phyloP scores from a whole-genome alignment of 208 protist genomes.

The Trypanosoma boissoni region DNA sequence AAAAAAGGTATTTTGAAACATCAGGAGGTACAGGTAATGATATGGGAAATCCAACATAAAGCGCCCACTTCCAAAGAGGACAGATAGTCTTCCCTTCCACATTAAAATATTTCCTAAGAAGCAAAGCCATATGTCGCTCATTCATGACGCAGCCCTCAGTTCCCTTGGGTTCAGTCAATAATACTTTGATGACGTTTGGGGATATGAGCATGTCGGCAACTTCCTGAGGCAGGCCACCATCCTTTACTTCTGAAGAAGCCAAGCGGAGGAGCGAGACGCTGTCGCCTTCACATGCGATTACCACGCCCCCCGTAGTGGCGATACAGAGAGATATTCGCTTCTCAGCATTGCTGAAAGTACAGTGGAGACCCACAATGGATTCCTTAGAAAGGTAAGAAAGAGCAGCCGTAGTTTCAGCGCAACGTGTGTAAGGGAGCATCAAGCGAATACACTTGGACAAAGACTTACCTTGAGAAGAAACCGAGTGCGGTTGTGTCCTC shows the following conservation, averaged over 20 bases:
- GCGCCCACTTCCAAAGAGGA: slow-evolving; percentile 13
- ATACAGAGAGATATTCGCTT: slow-evolving; percentile 13
- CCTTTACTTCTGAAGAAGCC: not conserved
- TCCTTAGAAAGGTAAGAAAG: slow-evolving; percentile 7
- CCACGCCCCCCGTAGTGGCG: slow-evolving; percentile 11
- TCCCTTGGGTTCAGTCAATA: slow-evolving; percentile 2
- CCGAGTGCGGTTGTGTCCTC: too few species aligned
- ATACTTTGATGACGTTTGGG: slow-evolving; percentile 13
- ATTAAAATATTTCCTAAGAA: slow-evolving; percentile 13
- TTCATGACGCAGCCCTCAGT: not conserved
- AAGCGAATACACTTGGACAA: not conserved
- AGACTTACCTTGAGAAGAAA: not conserved
- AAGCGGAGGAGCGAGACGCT: slow-evolving; percentile 13
- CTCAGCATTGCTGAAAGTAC: not conserved
- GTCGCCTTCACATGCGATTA: slow-evolving; percentile 4
- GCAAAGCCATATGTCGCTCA: not conserved
- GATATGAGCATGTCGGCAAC: slow-evolving; percentile 10
- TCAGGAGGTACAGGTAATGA: not conserved
- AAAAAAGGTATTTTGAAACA: not conserved
- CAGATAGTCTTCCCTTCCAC: slow-evolving; percentile 16
- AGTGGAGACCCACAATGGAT: slow-evolving; percentile 10
- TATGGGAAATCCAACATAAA: slow-evolving; percentile 28
- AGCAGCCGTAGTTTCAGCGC: not conserved
- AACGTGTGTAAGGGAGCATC: slow-evolving; percentile 11
- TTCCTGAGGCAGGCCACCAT: slow-evolving; percentile 12